Conservation (phyloP, 208 protist genomes). For the Naegleria lovaniensis region DNA sequence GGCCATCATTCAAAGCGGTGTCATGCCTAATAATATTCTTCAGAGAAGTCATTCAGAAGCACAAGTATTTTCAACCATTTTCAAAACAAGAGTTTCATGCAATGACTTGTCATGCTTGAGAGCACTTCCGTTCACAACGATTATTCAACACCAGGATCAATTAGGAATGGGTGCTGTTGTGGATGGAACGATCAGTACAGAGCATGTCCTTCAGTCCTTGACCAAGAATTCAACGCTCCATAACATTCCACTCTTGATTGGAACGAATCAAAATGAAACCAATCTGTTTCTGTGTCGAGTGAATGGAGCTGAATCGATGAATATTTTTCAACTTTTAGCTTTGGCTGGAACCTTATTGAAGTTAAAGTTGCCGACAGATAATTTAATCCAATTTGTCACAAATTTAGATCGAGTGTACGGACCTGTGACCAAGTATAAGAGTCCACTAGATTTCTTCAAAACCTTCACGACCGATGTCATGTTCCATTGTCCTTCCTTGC, state of each 20-base stretch:
- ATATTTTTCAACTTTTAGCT: neutral
- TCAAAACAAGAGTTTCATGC: neutral
- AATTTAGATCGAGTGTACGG: too few species aligned
- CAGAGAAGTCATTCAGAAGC: neutral
- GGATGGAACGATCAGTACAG: neutral
- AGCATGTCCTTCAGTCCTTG: neutral
- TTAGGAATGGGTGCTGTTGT: neutral
- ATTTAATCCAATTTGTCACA: too few species aligned
- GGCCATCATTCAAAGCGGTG: neutral
- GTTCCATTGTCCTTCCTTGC: neutral
- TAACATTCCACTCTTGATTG: neutral
- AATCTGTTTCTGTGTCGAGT: neutral
- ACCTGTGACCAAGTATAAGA: neutral
- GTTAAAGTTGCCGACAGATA: neutral
- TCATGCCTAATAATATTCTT: neutral
- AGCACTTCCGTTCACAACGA: neutral
- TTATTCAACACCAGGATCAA: neutral
- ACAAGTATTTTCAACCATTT: neutral
- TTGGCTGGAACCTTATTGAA: neutral
- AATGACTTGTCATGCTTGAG: neutral
- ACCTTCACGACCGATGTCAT: neutral
- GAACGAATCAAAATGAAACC: neutral
- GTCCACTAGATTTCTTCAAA: neutral
- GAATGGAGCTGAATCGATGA: neutral
- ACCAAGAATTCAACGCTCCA: neutral